These are phyloP conservation scores for Rhizoctonia solani DNA, from an alignment of 1,284 basidiomycete species.

Conservation along the genomic window DNA sequence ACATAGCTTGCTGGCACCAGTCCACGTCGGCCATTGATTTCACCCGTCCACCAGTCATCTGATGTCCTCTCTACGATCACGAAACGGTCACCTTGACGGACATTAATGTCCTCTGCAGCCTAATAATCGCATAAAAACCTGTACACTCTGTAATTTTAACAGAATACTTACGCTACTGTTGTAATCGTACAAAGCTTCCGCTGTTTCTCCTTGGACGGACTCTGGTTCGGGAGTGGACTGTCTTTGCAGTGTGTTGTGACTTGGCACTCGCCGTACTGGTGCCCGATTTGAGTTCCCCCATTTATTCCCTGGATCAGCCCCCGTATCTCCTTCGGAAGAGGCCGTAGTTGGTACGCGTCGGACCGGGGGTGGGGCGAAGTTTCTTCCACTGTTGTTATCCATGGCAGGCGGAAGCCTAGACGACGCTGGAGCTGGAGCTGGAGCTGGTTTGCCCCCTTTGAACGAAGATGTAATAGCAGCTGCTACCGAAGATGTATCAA, in stretches of 20 bases:
- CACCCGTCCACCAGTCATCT: conserved; percentile 40
- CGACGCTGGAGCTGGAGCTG: conserved; percentile 10
- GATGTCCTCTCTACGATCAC: conserved; percentile 35
- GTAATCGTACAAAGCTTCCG: conserved; percentile 75
- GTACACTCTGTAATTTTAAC: neutral
- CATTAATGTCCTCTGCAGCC: conserved; percentile 36
- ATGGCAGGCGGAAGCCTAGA: conserved; percentile 56
- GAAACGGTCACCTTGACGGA: conserved; percentile 29
- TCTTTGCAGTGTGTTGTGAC: conserved; percentile 40
- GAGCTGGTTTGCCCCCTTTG: conserved; percentile 50
- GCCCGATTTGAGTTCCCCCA: conserved; percentile 38
- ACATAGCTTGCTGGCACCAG: conserved; percentile 39
- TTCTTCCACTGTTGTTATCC: conserved; percentile 50
- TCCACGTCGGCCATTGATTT: conserved; percentile 35
- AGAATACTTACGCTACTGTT: conserved; percentile 57
- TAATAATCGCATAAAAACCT: neutral
- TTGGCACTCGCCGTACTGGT: conserved; percentile 30
- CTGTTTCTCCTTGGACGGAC: conserved; percentile 67
- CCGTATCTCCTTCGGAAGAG: neutral
- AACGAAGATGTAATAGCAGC: conserved; percentile 49
- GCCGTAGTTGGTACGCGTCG: conserved; percentile 44
- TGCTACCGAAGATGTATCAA: conserved; percentile 59
- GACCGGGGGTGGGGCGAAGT: conserved; percentile 61
- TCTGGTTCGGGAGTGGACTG: conserved; percentile 45
- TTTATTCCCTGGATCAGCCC: conserved; percentile 40